Evolutionary conservation across 2,329 filamentous ascomycete genomes (phyloP).

Genomic region (Paraphaeosphaeria minitans): DNA sequence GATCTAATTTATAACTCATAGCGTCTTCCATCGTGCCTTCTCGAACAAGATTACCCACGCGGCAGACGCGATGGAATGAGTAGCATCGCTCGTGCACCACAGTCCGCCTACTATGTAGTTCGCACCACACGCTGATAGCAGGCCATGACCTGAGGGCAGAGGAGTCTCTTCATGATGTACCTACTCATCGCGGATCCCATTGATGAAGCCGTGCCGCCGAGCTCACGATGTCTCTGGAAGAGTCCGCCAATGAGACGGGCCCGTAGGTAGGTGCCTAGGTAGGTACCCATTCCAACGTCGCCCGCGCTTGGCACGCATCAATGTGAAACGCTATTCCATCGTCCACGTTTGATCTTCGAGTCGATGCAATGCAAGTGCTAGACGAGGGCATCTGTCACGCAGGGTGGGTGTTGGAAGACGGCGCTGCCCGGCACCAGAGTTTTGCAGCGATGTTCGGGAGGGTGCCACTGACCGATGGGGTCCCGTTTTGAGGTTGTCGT

Average conservation of each 20-base stretch:
- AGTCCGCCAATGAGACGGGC: slow-evolving; percentile 11
- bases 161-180: slow-evolving; percentile 4
- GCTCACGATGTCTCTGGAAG: not conserved
- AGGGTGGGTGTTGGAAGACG: not conserved
- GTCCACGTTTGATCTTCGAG: slow-evolving; percentile 13
- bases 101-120: not conserved
- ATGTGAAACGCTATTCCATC: slow-evolving; percentile 13
- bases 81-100: not conserved
- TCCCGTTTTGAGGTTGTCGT: not conserved
- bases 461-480: slow-evolving; percentile 3
- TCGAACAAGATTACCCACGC: not conserved
- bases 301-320: slow-evolving; percentile 10
- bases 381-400: not conserved
- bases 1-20: not conserved
- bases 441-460: not conserved
- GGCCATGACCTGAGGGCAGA: not conserved
- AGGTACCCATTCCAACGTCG: not conserved
- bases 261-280: too few relatives aligned
- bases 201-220: not conserved
- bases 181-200: not conserved
- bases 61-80: not conserved
- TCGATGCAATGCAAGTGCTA: slow-evolving; percentile 11
- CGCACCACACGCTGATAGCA: not conserved
- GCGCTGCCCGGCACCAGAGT: slow-evolving; percentile 11
- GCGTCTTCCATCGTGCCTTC: not conserved